These are phyloP conservation scores for Bassia scoparia DNA, from an alignment of 148 eudicot genomes.

Conservation along the genomic window DNA sequence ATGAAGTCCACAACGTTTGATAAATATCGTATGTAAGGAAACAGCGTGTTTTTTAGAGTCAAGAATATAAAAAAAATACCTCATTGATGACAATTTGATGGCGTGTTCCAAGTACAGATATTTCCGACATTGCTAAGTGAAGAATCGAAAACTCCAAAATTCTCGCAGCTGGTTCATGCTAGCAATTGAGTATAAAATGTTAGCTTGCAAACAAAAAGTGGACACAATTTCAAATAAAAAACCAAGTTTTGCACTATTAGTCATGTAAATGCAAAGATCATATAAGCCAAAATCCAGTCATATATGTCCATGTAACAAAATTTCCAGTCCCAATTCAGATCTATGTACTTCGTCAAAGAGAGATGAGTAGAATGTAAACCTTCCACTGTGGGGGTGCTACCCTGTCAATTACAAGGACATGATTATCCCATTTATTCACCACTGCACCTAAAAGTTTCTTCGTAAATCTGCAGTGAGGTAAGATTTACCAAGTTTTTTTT, in stretches of 20 bases:
- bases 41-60: background rate
- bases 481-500: background rate
- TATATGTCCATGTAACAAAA: background rate
- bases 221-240: background rate
- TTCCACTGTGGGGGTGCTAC: conserved; percentile 69
- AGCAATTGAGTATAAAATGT: conserved; percentile 10
- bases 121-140: conserved; percentile 91
- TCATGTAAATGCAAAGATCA: background rate
- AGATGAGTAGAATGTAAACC: conserved; percentile 35
- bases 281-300: too few relatives aligned
- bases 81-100: conserved; percentile 88
- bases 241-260: background rate
- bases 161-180: conserved; percentile 68
- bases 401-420: conserved; percentile 69
- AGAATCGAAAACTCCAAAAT: conserved; percentile 81
- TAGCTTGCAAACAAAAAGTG: background rate
- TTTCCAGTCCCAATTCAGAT: too few relatives aligned
- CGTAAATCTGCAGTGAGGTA: conserved; percentile 49
- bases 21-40: background rate
- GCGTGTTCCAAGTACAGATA: conserved; percentile 62
- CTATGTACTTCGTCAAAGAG: background rate
- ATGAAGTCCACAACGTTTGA: background rate
- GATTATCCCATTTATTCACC: conserved; percentile 62
- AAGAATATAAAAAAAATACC: conserved; percentile 38
- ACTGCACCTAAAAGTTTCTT: conserved; percentile 73